A percentile compares a stretch with the other conserved stretches of the same genome.
phyloP scores from a whole-genome alignment of 192 early-diverging fungal species.

The Entomortierella lignicola region DNA sequence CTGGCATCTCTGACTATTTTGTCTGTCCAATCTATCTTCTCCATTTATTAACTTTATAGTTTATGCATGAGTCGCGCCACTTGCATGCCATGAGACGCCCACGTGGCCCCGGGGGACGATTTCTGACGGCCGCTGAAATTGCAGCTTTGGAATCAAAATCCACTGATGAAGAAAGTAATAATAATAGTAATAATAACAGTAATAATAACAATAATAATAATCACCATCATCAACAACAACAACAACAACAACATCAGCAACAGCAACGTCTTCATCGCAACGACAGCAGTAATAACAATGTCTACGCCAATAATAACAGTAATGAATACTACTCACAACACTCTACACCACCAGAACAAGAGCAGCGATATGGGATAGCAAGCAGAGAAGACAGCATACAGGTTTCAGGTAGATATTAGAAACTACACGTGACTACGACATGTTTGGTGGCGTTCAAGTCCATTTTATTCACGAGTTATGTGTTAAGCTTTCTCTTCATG shows the following conservation, averaged over 20 bases:
- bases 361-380: background rate
- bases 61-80: conserved; percentile 97
- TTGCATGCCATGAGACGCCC: conserved; percentile 96
- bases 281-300: conserved; percentile 10
- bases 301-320: background rate
- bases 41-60: conserved; percentile 63
- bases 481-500: background rate
- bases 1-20: too few relatives aligned
- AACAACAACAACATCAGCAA: conserved; percentile 18
- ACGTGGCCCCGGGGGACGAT: conserved; percentile 96
- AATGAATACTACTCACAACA: background rate
- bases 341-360: background rate
- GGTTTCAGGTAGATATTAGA: too few relatives aligned
- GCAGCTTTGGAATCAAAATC: conserved; percentile 39
- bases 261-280: conserved; percentile 2
- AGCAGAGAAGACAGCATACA: background rate
- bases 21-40: background rate
- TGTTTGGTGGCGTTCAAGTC: too few relatives aligned
- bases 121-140: conserved; percentile 71
- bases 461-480: background rate
- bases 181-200: conserved; percentile 5
- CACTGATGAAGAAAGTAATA: background rate
- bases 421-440: too few relatives aligned
- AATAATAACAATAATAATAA: conserved; percentile 9
- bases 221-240: background rate